Base-by-base conservation (phyloP, 116 monocot species). In the Posidonia oceanica region DNA sequence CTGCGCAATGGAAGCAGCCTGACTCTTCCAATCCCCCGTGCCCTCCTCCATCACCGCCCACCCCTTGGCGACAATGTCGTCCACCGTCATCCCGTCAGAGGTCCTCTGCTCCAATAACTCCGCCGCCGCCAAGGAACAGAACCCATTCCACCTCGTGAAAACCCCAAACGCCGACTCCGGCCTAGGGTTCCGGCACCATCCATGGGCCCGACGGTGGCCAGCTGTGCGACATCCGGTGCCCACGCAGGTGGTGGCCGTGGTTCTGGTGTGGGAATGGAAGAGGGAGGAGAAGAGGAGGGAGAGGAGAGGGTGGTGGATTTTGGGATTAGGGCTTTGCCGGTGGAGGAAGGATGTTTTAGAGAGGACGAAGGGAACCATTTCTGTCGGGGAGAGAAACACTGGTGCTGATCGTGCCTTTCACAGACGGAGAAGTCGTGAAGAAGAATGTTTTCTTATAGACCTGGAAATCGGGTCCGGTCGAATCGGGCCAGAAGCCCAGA, bases 11-110 rank as follows among this genome's bases (percentile, higher is more conserved):
- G 92, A 81, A 36, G 97, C 80, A 17, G 92, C 97, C 53, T 97
- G 97, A 82, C 97, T 97, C 71, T 81, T 81, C 97, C 92, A 97
- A 72, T 97, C 97, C 44, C 85, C 75, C 5, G 80, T 78, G 23
- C 61, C 69, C 74, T 92, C 92, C 20, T 85, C 92, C 48, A 87
- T 80, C 16, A 91, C 87, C 56, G 91, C 60, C 96, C 96, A 96
- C 40, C 79, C 79, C 72, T 91, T 84, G 4, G 68, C 72, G 0
- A 59, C 89, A 39, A 96, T 89, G 51, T 77, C 80, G 39, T 83
- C 87, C 39, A 91, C 89, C 64, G 96, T 96, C 72, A 91, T 67
- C 59, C 96, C 96, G n/a, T 96, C 96, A 5, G 83, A 83, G 11
- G 80, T 87, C 80, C 18, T 83, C 54, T 77, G 76, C 52, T 79